Percentiles rank a stretch among this genome's conserved stretches.
Evolutionary conservation across 2,329 filamentous ascomycete species (phyloP).

Genomic region (Fusarium citri): DNA sequence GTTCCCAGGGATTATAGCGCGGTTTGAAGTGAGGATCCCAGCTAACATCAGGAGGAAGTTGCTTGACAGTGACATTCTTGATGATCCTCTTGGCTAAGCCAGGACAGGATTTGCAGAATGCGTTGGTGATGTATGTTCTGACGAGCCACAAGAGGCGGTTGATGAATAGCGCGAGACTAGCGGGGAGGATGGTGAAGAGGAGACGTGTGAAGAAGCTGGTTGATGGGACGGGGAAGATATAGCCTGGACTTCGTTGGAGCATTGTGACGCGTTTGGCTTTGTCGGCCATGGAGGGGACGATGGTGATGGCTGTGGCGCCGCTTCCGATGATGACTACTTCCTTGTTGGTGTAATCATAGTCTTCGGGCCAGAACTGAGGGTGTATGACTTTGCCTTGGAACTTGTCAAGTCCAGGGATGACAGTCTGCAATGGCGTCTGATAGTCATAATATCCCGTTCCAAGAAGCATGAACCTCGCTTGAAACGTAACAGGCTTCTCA

Average conservation of each 20-base stretch:
- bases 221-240: constrained; percentile 67
- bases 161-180: constrained; percentile 57
- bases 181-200: constrained; percentile 56
- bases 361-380: constrained; percentile 79
- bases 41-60: constrained; percentile 61
- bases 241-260: constrained; percentile 75
- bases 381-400: constrained; percentile 65
- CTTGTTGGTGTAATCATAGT: constrained; percentile 73
- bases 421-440: constrained; percentile 64
- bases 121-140: constrained; percentile 55
- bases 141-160: constrained; percentile 61
- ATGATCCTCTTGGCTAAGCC: constrained; percentile 58
- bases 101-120: constrained; percentile 64
- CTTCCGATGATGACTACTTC: constrained; percentile 74
- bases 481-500: constrained; percentile 43
- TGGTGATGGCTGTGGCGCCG: constrained; percentile 75
- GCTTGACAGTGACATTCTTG: constrained; percentile 52
- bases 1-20: constrained; percentile 71
- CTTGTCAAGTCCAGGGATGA: constrained; percentile 57
- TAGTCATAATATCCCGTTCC: constrained; percentile 76
- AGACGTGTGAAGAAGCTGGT: constrained; percentile 50
- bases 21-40: constrained; percentile 67
- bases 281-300: constrained; percentile 70
- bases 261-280: constrained; percentile 72
- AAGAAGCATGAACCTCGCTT: constrained; percentile 67